These are phyloP conservation scores for Leishmania turanica DNA, from an alignment of 208 protist species.

Conservation along the genomic window DNA sequence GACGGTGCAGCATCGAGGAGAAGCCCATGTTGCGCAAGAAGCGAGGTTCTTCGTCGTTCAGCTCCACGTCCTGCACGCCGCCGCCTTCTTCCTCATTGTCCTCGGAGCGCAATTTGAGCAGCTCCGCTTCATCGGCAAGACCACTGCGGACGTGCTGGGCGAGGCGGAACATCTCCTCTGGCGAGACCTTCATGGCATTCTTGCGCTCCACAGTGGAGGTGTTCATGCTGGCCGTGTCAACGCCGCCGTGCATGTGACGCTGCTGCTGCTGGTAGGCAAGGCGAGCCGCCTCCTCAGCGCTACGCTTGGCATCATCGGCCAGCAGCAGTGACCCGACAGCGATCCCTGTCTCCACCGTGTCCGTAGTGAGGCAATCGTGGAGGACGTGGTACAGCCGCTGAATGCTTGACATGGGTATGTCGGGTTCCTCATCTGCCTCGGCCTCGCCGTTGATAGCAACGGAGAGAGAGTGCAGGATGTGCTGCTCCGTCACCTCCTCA, in stretches of 20 bases:
- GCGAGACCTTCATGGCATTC: conserved; percentile 77
- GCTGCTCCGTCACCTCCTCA: conserved; percentile 25
- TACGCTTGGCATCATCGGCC: conserved; percentile 50
- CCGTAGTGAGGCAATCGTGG: conserved; percentile 38
- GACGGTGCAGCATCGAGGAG: conserved; percentile 47
- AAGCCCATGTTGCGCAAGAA: conserved; percentile 75
- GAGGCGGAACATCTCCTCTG: conserved; percentile 89
- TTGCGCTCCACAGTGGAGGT: conserved; percentile 53
- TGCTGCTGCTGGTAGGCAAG: conserved; percentile 46
- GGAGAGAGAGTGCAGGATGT: conserved; percentile 26
- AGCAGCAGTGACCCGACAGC: conserved; percentile 68
- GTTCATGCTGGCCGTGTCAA: conserved; percentile 37
- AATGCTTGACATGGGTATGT: conserved; percentile 59
- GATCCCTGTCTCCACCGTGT: conserved; percentile 45
- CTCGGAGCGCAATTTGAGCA: conserved; percentile 71
- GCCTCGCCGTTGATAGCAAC: conserved; percentile 25
- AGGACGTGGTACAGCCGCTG: conserved; percentile 60
- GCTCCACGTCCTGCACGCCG: conserved; percentile 58
- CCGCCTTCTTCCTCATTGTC: conserved; percentile 59
- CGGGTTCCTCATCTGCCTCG: conserved; percentile 34
- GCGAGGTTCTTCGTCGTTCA: conserved; percentile 84
- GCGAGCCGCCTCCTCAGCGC: conserved; percentile 50
- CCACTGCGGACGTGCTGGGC: conserved; percentile 84
- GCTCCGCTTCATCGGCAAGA: conserved; percentile 79
- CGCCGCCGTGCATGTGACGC: conserved; percentile 24